Base-by-base conservation (phyloP, 164 flowering plant species). In the Sedum album region DNA sequence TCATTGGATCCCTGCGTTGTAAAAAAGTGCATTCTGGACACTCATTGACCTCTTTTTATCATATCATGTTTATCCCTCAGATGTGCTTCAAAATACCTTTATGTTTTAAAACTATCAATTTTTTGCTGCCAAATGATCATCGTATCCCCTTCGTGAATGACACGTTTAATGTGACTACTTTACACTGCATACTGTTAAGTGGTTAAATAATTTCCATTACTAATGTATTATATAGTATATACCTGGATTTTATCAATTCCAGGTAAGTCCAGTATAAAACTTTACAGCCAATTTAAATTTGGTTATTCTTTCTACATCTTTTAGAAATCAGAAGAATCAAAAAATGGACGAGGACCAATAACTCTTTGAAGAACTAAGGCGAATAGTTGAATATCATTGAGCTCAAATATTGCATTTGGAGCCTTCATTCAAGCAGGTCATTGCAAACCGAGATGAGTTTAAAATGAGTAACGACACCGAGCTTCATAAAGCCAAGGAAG, bases 321-420 rank as follows among this genome's bases (percentile, higher is more conserved):
- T 39, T 73, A 94, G 99, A 96, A 83, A 85, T 80, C 83, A 67
- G 97, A 94, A 82, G 99, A 94, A 74, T 88, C 99, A 94, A 70
- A 91, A 94, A 74, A 94, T 94, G 96, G 99, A 94, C 62, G 95
- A 91, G 74, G 99, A 94, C 76, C 84, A 85, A 80, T 88, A 83
- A 75, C 70, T 87, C 55, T 90, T 94, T 76, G 96, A 91, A 75
- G 93, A 90, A 64, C 84, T 94, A 66, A 83, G 85, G 68, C 82
- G 76, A 57, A 82, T 51, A 60, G 83, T 76, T 72, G 91, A 88
- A 60, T 77, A 79, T 74, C 92, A 81, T 79, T 83, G 77, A 70
- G 76, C 82, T 68, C 88, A 85, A 72, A 86, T 94, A 66, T 74
- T 77, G 66, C 84, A 82, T n/a, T 71, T 94, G 84, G 96, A 94